Conservation (phyloP, 176 grass and related monocot genomes). For the Avena insularis region DNA sequence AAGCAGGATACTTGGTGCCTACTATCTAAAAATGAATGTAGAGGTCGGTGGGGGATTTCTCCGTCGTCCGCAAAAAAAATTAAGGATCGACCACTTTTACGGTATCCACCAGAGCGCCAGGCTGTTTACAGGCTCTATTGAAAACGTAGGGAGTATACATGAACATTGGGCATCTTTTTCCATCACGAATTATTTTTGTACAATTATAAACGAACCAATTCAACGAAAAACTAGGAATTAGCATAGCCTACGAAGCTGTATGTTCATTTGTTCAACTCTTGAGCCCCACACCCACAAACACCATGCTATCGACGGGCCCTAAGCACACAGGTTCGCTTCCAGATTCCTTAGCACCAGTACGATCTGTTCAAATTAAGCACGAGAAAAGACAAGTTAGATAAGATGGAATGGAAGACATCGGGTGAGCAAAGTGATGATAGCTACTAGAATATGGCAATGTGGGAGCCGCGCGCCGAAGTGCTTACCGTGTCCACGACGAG, state of each 20-base stretch:
- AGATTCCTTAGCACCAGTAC: background rate
- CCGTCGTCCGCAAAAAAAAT: too few species aligned
- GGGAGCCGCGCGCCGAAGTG: background rate
- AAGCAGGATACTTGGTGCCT: too few species aligned
- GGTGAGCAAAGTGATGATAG: background rate
- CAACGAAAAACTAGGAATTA: background rate
- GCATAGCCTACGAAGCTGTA: background rate
- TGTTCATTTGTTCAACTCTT: background rate
- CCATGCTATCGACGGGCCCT: background rate
- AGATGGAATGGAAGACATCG: background rate
- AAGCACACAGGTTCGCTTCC: slow-evolving; percentile 5
- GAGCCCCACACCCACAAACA: background rate
- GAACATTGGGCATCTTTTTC: background rate
- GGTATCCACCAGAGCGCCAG: too few species aligned
- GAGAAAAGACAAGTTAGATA: background rate
- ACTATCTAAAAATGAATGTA: too few species aligned
- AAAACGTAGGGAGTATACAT: background rate
- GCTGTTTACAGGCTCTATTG: too few species aligned
- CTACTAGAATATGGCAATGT: background rate
- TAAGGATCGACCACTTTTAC: too few species aligned
- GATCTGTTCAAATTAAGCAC: slow-evolving; percentile 19
- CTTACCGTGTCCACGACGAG: slow-evolving; percentile 15
- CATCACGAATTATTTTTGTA: background rate
- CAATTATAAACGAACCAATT: background rate
- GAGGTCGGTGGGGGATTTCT: too few species aligned